Percentiles rank a stretch among this genome's conserved stretches.
Evolutionary conservation across 768 basidiomycete genomes (phyloP).

Genomic region (Albatrellus ellisii): DNA sequence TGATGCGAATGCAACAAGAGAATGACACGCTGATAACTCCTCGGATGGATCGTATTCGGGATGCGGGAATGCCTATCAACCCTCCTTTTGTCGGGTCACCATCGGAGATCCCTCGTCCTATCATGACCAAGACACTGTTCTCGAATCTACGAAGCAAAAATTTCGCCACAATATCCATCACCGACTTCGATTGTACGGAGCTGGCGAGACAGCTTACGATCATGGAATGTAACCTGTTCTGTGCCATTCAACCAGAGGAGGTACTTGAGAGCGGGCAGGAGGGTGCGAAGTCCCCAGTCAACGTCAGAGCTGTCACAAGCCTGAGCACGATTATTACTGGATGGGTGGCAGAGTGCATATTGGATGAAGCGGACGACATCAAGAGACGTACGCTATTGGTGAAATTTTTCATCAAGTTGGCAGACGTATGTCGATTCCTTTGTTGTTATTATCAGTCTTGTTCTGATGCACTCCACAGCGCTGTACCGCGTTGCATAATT

Average conservation of each 20-base stretch:
- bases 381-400: conserved; percentile 62
- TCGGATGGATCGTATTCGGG: conserved; percentile 51
- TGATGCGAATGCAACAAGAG: conserved; percentile 32
- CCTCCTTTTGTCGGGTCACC: conserved; percentile 33
- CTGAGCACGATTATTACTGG: conserved; percentile 90
- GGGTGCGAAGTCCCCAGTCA: conserved; percentile 44
- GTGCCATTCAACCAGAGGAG: conserved; percentile 79
- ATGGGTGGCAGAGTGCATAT: conserved; percentile 90
- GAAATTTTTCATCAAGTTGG: conserved; percentile 90
- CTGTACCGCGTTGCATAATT: conserved; percentile 74
- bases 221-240: conserved; percentile 84
- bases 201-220: conserved; percentile 88
- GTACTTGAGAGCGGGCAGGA: conserved; percentile 75
- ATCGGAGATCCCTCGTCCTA: conserved; percentile 73
- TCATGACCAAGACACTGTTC: conserved; percentile 72
- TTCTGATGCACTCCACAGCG: conserved; percentile 38
- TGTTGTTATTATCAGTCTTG: conserved; percentile 1
- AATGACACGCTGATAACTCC: conserved; percentile 34
- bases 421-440: conserved; percentile 47
- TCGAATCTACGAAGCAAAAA: conserved; percentile 52
- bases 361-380: conserved; percentile 83
- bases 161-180: conserved; percentile 49
- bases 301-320: conserved; percentile 75
- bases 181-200: conserved; percentile 91
- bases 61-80: conserved; percentile 65